Evolutionary conservation across 257 asterid species (phyloP), one percentile per base, ranked within the genome.

Genomic region (Knoxia roxburghii): DNA sequence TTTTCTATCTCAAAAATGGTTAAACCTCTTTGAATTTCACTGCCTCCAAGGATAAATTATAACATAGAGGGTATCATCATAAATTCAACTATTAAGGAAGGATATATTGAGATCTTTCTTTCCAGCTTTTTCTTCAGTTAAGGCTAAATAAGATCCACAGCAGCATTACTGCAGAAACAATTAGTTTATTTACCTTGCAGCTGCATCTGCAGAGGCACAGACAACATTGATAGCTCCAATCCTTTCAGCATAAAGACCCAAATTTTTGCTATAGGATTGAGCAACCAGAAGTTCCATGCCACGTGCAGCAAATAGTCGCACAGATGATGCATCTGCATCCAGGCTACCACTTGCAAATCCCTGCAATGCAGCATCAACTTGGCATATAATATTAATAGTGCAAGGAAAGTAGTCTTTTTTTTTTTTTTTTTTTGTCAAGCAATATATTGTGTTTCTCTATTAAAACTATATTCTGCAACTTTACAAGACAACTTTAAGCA

Each of bases 301-400:
- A 67, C 96, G 95, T 32, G 86, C 88, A 77, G 97, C 91, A 83
- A 93, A 93, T 80, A 85, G 65, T 75, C 98, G 87, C 79, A 90
- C 95, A 41, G 98, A 89, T 62, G 95, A 89, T 66, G 97, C 97
- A 76, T 93, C 98, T 76, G 72, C 75, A 51, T 93, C 96, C 60
- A 93, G 98, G 82, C 96, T 93, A 61, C 98, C 98, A 68, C 98
- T 93, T 62, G 98, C 98, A 86, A 90, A 93, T 71, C 98, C 98
- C 98, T 93, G 81, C 54, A 66, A 51, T 14, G 32, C 57, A 65
- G 61, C 67, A 27, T 53, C 39, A 45, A 52, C 29, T 41, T 51
- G n/a, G 7, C 6, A 2, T 26, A 37, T 55, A 37, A 27, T n/a
- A 14, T n/a, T 5, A 43, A 3, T 32, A 8, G 14, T 21, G n/a